Conservation (phyloP, 2,329 filamentous ascomycete genomes). For the Ustilaginoidea virens region DNA sequence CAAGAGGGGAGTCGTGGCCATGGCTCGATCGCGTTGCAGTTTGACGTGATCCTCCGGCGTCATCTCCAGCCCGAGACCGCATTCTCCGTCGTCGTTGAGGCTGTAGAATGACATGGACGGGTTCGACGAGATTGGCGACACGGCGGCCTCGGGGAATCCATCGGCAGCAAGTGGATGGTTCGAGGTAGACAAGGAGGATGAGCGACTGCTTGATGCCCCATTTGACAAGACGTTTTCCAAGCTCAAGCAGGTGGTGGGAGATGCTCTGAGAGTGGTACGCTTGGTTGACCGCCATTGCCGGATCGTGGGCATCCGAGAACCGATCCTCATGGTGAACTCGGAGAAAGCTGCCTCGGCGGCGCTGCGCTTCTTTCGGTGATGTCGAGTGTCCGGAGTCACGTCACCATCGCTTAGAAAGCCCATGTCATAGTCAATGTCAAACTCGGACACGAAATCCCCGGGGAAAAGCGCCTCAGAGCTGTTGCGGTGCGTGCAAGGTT, state of each 20-base stretch:
- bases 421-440: constrained; percentile 47
- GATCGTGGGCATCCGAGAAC: constrained; percentile 41
- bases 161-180: constrained; percentile 30
- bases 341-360: constrained; percentile 43
- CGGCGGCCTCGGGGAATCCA: constrained; percentile 34
- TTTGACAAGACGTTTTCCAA: constrained; percentile 63
- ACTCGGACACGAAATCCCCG: constrained; percentile 23
- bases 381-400: constrained; percentile 26
- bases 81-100: constrained; percentile 32
- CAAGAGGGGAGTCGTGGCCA: constrained; percentile 70
- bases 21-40: constrained; percentile 39
- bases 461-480: constrained; percentile 23
- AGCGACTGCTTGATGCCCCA: constrained; percentile 59
- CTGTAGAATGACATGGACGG: constrained; percentile 49
- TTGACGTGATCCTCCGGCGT: constrained; percentile 25
- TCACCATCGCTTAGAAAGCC: constrained; percentile 53
- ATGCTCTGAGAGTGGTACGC: constrained; percentile 29
- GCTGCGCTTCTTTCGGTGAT: constrained; percentile 37
- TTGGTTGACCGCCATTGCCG: constrained; percentile 33
- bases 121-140: constrained; percentile 41
- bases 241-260: constrained; percentile 66
- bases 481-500: constrained; percentile 42
- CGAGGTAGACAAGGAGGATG: constrained; percentile 59
- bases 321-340: constrained; percentile 49
- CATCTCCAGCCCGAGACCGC: constrained; percentile 10